These are phyloP conservation scores for Piper betle DNA, from an alignment of 164 flowering plant genomes.

Conservation along the genomic window DNA sequence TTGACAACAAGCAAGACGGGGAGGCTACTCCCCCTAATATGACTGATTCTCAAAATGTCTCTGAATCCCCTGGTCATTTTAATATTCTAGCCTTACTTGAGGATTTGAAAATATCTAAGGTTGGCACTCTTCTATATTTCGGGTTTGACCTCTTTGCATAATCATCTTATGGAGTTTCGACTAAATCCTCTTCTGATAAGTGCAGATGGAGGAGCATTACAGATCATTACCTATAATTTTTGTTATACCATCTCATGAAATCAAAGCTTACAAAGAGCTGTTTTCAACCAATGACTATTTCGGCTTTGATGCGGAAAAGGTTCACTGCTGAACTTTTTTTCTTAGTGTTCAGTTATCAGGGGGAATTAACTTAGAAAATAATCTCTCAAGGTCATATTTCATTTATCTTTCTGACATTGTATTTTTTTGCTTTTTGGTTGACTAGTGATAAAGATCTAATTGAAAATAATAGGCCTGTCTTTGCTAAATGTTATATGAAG, in stretches of 20 bases:
- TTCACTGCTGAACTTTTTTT: constrained; percentile 8
- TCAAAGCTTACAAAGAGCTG: constrained; percentile 24
- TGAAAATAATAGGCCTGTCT: too few relatives aligned
- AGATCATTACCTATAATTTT: constrained; percentile 43
- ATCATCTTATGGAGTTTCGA: not conserved
- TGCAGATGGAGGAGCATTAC: constrained; percentile 45
- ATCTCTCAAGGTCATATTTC: too few relatives aligned
- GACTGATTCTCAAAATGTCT: constrained; percentile 15
- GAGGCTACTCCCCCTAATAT: constrained; percentile 6
- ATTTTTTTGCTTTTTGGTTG: too few relatives aligned
- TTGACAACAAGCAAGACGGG: constrained; percentile 14
- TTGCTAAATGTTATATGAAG: too few relatives aligned
- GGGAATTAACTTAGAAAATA: too few relatives aligned
- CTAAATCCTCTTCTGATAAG: not conserved
- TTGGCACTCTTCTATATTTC: constrained; percentile 7
- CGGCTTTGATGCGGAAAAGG: constrained; percentile 56
- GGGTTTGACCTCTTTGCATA: not conserved
- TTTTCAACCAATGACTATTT: constrained; percentile 50
- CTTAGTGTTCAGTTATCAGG: not conserved
- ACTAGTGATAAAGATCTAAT: too few relatives aligned
- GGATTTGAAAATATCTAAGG: constrained; percentile 30
- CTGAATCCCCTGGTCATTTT: constrained; percentile 10
- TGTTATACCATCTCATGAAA: constrained; percentile 36
- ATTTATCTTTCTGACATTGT: too few relatives aligned
- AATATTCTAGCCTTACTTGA: constrained; percentile 27